Evolutionary conservation across 2,329 filamentous ascomycete genomes (phyloP).

Genomic region (Fusarium burgessii): DNA sequence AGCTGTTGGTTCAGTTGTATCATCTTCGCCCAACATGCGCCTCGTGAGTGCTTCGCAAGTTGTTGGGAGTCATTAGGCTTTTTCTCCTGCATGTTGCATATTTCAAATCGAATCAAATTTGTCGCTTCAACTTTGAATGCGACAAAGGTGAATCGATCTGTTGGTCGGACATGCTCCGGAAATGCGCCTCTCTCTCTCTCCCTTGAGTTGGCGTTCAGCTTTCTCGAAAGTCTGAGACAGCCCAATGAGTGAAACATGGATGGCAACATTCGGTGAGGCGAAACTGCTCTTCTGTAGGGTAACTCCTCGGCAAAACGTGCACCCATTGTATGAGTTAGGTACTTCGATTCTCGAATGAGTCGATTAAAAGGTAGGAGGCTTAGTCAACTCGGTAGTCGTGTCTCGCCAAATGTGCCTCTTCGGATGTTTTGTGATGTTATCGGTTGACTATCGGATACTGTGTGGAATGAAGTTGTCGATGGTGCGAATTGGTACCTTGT

Average conservation of each 20-base stretch:
- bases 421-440: neutral
- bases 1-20: neutral
- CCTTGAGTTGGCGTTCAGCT: slow-evolving; percentile 6
- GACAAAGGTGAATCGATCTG: neutral
- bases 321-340: slow-evolving; percentile 1
- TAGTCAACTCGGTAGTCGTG: slow-evolving; percentile 1
- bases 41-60: neutral
- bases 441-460: neutral
- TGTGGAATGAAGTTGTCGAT: slow-evolving; percentile 13
- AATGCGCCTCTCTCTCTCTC: neutral
- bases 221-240: slow-evolving; percentile 18
- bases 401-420: slow-evolving; percentile 8
- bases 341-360: slow-evolving; percentile 1
- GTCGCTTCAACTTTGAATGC: neutral
- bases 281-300: slow-evolving; percentile 16
- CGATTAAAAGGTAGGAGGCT: neutral
- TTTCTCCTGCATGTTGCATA: slow-evolving; percentile 1
- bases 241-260: neutral
- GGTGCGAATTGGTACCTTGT: neutral
- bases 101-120: neutral
- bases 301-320: neutral
- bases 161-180: neutral
- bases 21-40: neutral
- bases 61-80: slow-evolving; percentile 4
- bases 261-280: neutral